Percentiles rank a stretch among this genome's conserved stretches.
Conservation (phyloP, 106 monocot genomes). For the Agapanthus africanus region DNA sequence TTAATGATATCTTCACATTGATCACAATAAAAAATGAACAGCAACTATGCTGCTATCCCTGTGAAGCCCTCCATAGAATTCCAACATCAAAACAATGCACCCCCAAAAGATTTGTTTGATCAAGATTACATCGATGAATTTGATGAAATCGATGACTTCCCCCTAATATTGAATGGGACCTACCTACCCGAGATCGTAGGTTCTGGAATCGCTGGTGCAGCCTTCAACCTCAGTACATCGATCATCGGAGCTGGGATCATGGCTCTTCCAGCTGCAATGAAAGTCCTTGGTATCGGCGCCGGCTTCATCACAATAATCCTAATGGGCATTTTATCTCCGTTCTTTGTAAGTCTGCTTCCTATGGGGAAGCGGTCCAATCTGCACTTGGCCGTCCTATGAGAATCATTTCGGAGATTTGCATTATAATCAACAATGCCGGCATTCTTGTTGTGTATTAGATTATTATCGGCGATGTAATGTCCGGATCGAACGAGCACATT, state of each 20-base stretch:
- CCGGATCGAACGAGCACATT: constrained; percentile 51
- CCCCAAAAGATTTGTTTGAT: background rate
- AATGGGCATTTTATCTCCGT: constrained; percentile 63
- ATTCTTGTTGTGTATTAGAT: constrained; percentile 76
- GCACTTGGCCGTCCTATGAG: constrained; percentile 45
- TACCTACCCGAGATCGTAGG: constrained; percentile 1
- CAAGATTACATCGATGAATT: constrained; percentile 13
- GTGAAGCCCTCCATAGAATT: constrained; percentile 34
- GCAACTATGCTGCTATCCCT: constrained; percentile 28
- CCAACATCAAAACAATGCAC: constrained; percentile 18
- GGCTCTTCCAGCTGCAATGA: constrained; percentile 88
- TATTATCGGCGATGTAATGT: constrained; percentile 84
- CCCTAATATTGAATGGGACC: constrained; percentile 28
- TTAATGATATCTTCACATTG: background rate
- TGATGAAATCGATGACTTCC: constrained; percentile 46
- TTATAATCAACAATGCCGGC: constrained; percentile 73
- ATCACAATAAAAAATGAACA: constrained; percentile 16
- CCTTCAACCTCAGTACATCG: constrained; percentile 86
- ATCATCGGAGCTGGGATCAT: constrained; percentile 92
- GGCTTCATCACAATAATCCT: constrained; percentile 47
- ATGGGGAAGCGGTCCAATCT: constrained; percentile 58
- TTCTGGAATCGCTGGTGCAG: constrained; percentile 58
- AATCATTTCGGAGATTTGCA: constrained; percentile 56
- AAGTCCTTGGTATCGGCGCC: constrained; percentile 56
- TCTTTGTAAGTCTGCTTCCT: constrained; percentile 44